Percentiles rank a stretch among this genome's conserved stretches.
Conservation (phyloP, 768 basidiomycete species). For the Gelatoporia subvermispora region DNA sequence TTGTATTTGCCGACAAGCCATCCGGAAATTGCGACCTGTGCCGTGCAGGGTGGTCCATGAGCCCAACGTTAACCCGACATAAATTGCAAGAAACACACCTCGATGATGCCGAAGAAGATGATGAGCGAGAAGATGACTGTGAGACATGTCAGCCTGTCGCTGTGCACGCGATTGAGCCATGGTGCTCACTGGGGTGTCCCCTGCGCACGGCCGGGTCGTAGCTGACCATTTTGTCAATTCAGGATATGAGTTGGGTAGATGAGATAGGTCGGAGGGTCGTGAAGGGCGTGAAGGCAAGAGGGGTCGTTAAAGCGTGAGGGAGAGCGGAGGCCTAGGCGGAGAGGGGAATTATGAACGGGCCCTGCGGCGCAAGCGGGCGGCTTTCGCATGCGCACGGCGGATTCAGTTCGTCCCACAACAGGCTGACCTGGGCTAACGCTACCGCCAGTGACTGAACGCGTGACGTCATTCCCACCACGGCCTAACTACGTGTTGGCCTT, state of each 20-base stretch:
- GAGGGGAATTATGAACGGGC: too few relatives aligned
- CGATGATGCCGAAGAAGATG: constrained; percentile 59
- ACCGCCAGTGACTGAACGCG: too few relatives aligned
- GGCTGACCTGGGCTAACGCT: too few relatives aligned
- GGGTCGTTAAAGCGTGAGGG: not conserved
- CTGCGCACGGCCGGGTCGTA: constrained; percentile 14
- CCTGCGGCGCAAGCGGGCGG: too few relatives aligned
- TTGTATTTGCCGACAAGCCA: constrained; percentile 68
- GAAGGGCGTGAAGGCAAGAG: constrained; percentile 2
- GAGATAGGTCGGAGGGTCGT: constrained; percentile 5
- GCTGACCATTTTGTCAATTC: constrained; percentile 9
- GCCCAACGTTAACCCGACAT: not conserved
- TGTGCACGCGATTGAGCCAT: not conserved
- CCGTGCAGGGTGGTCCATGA: not conserved
- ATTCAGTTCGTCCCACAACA: too few relatives aligned
- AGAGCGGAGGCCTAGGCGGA: not conserved
- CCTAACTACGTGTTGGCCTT: too few relatives aligned
- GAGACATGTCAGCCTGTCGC: not conserved
- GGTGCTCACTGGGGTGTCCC: constrained; percentile 17
- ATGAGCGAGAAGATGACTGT: constrained; percentile 50
- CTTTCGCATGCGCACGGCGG: too few relatives aligned
- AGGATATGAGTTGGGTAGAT: too few relatives aligned
- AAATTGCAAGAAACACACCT: constrained; percentile 37
- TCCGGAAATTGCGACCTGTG: constrained; percentile 63
- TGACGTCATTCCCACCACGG: too few relatives aligned